These are phyloP conservation scores for Paramyrothecium sp. DNA, from an alignment of 2,329 filamentous ascomycete species.

Conservation along the genomic window DNA sequence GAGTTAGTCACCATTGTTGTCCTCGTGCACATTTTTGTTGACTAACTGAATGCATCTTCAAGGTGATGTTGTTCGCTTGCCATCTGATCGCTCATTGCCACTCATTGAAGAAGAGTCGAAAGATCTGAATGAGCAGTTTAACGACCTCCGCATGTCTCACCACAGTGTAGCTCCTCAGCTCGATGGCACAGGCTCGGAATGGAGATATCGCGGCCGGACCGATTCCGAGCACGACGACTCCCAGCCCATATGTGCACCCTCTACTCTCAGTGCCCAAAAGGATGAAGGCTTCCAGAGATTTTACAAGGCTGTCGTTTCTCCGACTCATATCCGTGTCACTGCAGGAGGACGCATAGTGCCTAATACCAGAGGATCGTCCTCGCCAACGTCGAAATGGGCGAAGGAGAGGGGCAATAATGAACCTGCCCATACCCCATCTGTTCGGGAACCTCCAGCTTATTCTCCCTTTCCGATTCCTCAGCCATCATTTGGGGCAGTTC, in stretches of 20 bases:
- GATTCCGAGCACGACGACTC: constrained; percentile 39
- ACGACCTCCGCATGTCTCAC: constrained; percentile 6
- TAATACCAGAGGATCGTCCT: constrained; percentile 55
- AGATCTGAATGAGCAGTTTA: constrained; percentile 6
- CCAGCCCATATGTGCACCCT: constrained; percentile 53
- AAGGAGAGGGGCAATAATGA: constrained; percentile 36
- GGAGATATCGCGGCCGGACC: constrained; percentile 44
- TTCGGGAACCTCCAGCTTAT: constrained; percentile 16
- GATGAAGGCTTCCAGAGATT: constrained; percentile 67
- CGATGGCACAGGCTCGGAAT: constrained; percentile 40
- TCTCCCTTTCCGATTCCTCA: constrained; percentile 22
- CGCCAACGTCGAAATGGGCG: constrained; percentile 50
- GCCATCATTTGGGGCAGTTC: constrained; percentile 23
- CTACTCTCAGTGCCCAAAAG: constrained; percentile 52
- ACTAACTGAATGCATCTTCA: background rate
- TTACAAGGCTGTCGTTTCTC: constrained; percentile 66
- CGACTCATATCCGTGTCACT: constrained; percentile 65
- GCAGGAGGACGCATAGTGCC: constrained; percentile 67
- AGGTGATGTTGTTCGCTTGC: constrained; percentile 31
- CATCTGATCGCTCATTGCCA: constrained; percentile 21
- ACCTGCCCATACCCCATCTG: constrained; percentile 13
- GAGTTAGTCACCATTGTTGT: constrained; percentile 26
- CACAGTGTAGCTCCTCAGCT: constrained; percentile 25
- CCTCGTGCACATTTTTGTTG: background rate
- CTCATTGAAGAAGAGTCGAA: constrained; percentile 27